Base-by-base conservation (phyloP, 257 asterid species). In the Nicotiana undulata region DNA sequence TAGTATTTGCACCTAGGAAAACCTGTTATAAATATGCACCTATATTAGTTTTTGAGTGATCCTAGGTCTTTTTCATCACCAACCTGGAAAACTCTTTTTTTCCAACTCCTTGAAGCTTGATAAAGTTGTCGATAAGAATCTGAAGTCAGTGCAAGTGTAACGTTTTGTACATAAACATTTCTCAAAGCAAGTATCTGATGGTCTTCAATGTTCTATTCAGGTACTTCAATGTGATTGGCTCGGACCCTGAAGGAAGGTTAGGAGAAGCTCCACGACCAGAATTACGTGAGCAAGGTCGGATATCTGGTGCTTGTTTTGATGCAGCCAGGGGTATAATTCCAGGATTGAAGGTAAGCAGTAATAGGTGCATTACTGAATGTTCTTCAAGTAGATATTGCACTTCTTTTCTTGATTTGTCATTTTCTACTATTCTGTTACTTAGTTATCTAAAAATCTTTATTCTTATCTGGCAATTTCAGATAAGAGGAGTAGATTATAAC, bases 261-360 rank as follows among this genome's bases (percentile, higher is more conserved):
- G 98, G 98, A 75, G 98, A 94, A 86, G 93, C 98, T 59, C 98
- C 98, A n/a, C 87, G 92, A 15, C 97, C 98, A 12, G 97, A 93
- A 82, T 77, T 94, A 77, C 91, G 98, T 2, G 98, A 94, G 37
- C 98, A 94, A 87, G 98, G 98, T 53, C 88, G 97, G 81, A 94
- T 94, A 82, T 94, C 98, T 2, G 98, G 98, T 31, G 98, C 98
- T 84, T 94, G 97, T 84, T 94, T 94, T 70, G 98, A 94, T 88
- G 98, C 98, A 65, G 98, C 98, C 53, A 86, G 98, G 82, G 97
- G 97, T 49, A 94, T 94, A 12, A 94, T 92, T 83, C 92, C 97
- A 12, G 97, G 97, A n/a, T 63, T 94, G 64, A 93, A 94, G 97
- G 98, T 93, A 81, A 63, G n/a, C 78, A 22, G 7, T 20, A 44